These are phyloP conservation scores for Camellia japonica DNA, from an alignment of 148 eudicot species.

Conservation along the genomic window DNA sequence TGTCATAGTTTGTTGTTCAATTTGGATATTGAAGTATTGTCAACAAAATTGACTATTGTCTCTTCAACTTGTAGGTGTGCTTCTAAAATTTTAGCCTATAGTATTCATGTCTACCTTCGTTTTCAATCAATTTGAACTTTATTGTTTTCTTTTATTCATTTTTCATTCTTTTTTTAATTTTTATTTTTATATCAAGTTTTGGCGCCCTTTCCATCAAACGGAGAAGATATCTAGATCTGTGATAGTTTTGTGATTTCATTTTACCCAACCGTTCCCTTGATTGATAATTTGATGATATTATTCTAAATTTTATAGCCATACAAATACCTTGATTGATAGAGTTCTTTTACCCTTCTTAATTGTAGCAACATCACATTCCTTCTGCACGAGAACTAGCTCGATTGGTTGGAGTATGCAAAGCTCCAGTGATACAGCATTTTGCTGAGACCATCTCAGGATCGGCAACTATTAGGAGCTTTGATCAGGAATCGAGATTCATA, in stretches of 20 bases:
- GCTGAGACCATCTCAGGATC: constrained; percentile 63
- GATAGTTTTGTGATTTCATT: background rate
- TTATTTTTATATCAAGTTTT: too few species aligned
- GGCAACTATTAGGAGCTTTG: constrained; percentile 54
- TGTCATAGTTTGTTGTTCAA: background rate
- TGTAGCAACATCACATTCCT: constrained; percentile 54
- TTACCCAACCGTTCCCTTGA: too few species aligned
- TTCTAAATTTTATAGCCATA: background rate
- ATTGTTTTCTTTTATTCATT: too few species aligned
- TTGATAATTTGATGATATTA: background rate
- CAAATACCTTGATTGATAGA: background rate
- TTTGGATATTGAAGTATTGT: background rate
- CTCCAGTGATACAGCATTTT: constrained; percentile 61
- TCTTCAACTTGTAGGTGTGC: background rate
- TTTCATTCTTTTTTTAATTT: too few species aligned
- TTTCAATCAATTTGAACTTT: too few species aligned
- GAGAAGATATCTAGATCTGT: background rate
- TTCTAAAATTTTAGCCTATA: background rate
- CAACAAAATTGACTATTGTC: background rate
- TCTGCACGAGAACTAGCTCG: constrained; percentile 65
- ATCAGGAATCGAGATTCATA: constrained; percentile 46
- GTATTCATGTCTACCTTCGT: too few species aligned
- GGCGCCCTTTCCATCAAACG: too few species aligned
- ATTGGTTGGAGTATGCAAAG: constrained; percentile 50
- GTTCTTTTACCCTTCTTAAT: background rate